These are phyloP conservation scores for Aspergillus aculeatus DNA, from an alignment of 2,329 filamentous ascomycete species.

Conservation along the genomic window DNA sequence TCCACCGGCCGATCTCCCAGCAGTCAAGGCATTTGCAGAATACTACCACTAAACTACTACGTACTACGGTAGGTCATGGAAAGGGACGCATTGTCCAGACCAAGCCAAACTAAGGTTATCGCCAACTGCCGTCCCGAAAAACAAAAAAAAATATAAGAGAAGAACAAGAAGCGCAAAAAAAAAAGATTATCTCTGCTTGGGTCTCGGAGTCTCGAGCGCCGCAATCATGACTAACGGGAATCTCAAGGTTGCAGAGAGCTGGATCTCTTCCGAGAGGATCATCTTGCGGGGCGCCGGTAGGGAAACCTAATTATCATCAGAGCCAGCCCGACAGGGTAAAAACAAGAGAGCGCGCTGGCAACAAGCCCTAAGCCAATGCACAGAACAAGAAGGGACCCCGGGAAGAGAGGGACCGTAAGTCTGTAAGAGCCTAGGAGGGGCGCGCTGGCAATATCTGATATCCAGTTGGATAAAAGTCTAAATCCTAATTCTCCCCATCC, in stretches of 20 bases:
- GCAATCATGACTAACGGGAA: slow-evolving; percentile 5
- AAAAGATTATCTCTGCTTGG: no score
- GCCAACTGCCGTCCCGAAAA: slow-evolving; percentile 23
- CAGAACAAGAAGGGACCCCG: background rate
- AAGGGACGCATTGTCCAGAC: slow-evolving; percentile 13
- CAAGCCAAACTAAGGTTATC: slow-evolving; percentile 22
- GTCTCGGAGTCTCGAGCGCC: background rate
- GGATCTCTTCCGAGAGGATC: slow-evolving; percentile 14
- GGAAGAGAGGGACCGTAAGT: background rate
- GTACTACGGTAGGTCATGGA: slow-evolving; percentile 8
- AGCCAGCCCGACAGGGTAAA: slow-evolving; percentile 1
- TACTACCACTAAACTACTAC: background rate
- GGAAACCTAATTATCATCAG: slow-evolving; percentile 6
- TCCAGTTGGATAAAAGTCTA: slow-evolving; percentile 4
- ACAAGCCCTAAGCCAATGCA: background rate
- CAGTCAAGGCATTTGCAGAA: background rate
- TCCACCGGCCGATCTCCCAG: background rate
- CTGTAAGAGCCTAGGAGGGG: background rate
- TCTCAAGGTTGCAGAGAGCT: background rate
- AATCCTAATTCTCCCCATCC: background rate
- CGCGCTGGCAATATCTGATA: slow-evolving; percentile 4
- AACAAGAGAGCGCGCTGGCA: background rate
- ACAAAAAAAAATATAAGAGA: no score
- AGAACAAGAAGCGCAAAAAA: no score
- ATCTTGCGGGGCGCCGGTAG: slow-evolving; percentile 10